Percentiles rank a stretch among this genome's conserved stretches.
phyloP scores from a whole-genome alignment of 2,329 filamentous ascomycete species.

The Gaeumannomyces tritici region DNA sequence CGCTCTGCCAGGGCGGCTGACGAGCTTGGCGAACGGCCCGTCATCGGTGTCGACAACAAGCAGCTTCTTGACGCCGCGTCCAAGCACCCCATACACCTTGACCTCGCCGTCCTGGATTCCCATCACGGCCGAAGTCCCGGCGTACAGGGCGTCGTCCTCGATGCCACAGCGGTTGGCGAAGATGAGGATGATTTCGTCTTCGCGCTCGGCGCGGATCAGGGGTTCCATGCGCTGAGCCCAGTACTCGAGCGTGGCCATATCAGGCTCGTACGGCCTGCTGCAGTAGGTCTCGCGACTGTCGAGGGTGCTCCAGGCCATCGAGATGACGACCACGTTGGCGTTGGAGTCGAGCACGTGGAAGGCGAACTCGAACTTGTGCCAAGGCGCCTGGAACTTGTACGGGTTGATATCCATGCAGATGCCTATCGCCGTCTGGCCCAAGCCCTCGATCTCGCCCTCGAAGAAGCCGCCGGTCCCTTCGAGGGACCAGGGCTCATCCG shows the following conservation, averaged over 20 bases:
- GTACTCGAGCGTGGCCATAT: conserved; percentile 65
- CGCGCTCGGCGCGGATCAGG: conserved; percentile 37
- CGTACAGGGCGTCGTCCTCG: conserved; percentile 58
- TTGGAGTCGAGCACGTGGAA: conserved; percentile 45
- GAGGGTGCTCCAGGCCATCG: conserved; percentile 69
- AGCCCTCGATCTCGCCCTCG: conserved; percentile 28
- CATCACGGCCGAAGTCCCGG: conserved; percentile 64
- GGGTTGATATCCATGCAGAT: conserved; percentile 41
- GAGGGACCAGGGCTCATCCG: conserved; percentile 52
- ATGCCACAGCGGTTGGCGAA: conserved; percentile 62
- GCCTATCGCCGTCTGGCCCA: conserved; percentile 46
- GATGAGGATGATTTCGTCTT: conserved; percentile 56
- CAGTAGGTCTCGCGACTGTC: conserved; percentile 37
- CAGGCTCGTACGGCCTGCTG: conserved; percentile 45
- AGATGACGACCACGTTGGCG: conserved; percentile 57
- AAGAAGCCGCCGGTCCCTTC: conserved; percentile 45
- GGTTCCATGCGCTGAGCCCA: conserved; percentile 67
- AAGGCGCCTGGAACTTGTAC: conserved; percentile 40
- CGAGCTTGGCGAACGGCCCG: conserved; percentile 34
- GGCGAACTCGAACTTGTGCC: conserved; percentile 39
- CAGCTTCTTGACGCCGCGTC: conserved; percentile 59
- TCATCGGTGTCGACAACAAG: conserved; percentile 55
- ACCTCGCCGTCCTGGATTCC: conserved; percentile 57
- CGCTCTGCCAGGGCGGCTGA: conserved; percentile 9
- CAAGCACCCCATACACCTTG: conserved; percentile 58